These are phyloP conservation scores for Zychaea mexicana DNA, from an alignment of 371 early-diverging fungal species.

Conservation along the genomic window DNA sequence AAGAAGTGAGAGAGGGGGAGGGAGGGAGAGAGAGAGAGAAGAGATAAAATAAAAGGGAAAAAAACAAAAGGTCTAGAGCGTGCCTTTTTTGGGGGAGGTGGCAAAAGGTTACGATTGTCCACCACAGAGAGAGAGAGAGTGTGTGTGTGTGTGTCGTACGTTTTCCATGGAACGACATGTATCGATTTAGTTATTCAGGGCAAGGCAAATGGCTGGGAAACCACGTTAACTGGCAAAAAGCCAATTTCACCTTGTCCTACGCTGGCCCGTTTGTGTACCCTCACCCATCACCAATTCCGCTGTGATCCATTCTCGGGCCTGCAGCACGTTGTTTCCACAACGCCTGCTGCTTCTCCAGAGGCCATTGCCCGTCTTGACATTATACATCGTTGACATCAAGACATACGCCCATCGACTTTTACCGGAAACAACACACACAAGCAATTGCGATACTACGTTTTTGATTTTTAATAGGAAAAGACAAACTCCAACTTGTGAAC, in stretches of 20 bases:
- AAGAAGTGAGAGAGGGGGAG: conserved; percentile 15
- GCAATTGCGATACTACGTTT: no score
- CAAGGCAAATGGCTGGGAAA: conserved; percentile 6
- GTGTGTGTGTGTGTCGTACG: no score
- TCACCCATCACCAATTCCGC: conserved; percentile 2
- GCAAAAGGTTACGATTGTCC: no score
- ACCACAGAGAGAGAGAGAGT: no score
- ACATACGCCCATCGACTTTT: no score
- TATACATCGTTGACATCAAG: no score
- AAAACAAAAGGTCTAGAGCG: conserved; percentile 12
- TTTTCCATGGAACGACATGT: conserved; percentile 5
- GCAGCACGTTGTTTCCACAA: conserved; percentile 17
- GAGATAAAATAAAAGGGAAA: not conserved
- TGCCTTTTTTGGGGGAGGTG: not conserved
- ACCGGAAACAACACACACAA: no score
- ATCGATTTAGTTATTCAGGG: no score
- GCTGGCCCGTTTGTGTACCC: conserved; percentile 13
- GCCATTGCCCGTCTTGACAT: no score
- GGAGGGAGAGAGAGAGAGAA: conserved; percentile 2
- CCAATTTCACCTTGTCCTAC: conserved; percentile 25
- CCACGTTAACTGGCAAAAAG: not conserved
- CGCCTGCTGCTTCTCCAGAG: no score
- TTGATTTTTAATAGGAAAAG: no score
- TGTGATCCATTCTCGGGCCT: conserved; percentile 17
- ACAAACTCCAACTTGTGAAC: no score